These are phyloP conservation scores for Pseudocercospora fuligena DNA, from an alignment of 2,329 filamentous ascomycete genomes.

Conservation along the genomic window DNA sequence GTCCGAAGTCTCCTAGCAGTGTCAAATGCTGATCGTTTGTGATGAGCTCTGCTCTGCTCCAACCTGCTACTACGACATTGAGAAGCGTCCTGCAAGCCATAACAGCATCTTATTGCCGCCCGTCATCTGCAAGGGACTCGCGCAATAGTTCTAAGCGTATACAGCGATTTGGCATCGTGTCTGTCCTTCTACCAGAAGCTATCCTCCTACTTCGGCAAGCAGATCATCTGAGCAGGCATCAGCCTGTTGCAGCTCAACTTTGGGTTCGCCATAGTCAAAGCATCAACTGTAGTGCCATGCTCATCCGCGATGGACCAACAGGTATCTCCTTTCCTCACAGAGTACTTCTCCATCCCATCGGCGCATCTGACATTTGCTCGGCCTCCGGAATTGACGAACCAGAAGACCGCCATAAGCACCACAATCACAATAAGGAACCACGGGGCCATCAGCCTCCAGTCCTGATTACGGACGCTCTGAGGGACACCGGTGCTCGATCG, in stretches of 20 bases:
- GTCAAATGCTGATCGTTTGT: too few relatives aligned
- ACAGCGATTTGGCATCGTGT: too few relatives aligned
- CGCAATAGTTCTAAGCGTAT: too few relatives aligned
- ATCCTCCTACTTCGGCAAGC: slow-evolving; percentile 12
- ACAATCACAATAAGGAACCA: slow-evolving; percentile 22
- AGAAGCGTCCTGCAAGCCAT: too few relatives aligned
- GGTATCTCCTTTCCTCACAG: slow-evolving; percentile 22
- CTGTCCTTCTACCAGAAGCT: too few relatives aligned
- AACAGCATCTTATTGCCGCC: too few relatives aligned
- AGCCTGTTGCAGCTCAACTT: slow-evolving; percentile 22
- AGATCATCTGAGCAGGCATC: slow-evolving; percentile 16
- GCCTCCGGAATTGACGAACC: slow-evolving; percentile 18
- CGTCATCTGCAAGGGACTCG: too few relatives aligned
- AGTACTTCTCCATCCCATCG: slow-evolving; percentile 22
- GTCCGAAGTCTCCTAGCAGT: too few relatives aligned
- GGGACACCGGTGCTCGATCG: slow-evolving; percentile 16
- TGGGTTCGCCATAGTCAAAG: slow-evolving; percentile 17
- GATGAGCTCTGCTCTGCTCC: too few relatives aligned
- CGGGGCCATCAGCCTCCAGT: slow-evolving; percentile 23
- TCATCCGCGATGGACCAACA: slow-evolving; percentile 26
- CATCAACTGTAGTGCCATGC: slow-evolving; percentile 20
- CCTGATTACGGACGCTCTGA: slow-evolving; percentile 3
- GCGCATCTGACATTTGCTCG: slow-evolving; percentile 9
- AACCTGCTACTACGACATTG: too few relatives aligned
- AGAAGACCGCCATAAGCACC: slow-evolving; percentile 19